These are phyloP conservation scores for Botrytis deweyae DNA, from an alignment of 2,329 filamentous ascomycete genomes.

Conservation along the genomic window DNA sequence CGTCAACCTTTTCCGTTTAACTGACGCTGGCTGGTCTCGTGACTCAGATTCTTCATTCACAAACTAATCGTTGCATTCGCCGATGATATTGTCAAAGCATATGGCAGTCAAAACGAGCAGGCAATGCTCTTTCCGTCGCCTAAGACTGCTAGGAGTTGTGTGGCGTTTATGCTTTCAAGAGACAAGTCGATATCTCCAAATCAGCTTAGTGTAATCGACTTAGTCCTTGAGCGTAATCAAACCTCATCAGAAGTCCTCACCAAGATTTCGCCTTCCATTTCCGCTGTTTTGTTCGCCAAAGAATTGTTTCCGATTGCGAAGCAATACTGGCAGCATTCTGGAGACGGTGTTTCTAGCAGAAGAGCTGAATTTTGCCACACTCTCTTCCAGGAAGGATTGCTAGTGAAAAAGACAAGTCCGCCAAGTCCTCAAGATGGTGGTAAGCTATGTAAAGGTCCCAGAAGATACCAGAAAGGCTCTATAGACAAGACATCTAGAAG, in stretches of 20 bases:
- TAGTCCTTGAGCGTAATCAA: conserved; percentile 60
- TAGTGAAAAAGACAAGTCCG: conserved; percentile 49
- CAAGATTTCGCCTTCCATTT: conserved; percentile 59
- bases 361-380: conserved; percentile 85
- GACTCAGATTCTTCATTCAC: conserved; percentile 82
- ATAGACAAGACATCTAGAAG: conserved; percentile 44
- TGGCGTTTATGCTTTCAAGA: conserved; percentile 66
- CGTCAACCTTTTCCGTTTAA: conserved; percentile 16
- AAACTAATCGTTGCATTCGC: conserved; percentile 75
- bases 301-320: conserved; percentile 74
- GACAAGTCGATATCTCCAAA: conserved; percentile 51
- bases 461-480: conserved; percentile 69
- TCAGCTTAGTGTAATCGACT: conserved; percentile 57
- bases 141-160: conserved; percentile 68
- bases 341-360: conserved; percentile 87
- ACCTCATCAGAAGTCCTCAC: conserved; percentile 52
- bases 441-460: conserved; percentile 63
- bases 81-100: conserved; percentile 60
- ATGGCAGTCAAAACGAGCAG: conserved; percentile 61
- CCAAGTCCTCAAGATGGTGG: conserved; percentile 31
- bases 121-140: conserved; percentile 82
- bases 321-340: conserved; percentile 95
- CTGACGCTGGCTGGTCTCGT: conserved; percentile 30
- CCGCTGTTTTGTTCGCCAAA: conserved; percentile 68
- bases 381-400: conserved; percentile 67